A percentile compares a stretch with the other conserved stretches of the same genome.
phyloP scores from a whole-genome alignment of 331 rosid genomes.

The Acacia concinna region DNA sequence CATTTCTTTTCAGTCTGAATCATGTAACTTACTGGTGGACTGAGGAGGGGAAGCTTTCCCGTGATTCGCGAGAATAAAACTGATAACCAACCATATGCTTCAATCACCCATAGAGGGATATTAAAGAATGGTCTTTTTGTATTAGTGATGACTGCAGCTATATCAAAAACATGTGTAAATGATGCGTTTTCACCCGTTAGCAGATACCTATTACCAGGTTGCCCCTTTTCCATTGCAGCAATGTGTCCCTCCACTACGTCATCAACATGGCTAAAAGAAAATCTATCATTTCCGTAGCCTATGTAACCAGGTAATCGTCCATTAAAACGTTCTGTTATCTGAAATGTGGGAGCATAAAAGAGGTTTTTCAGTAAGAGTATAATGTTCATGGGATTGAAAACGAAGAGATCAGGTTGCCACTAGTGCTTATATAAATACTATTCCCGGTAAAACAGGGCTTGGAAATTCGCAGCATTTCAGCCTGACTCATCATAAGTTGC shows the following conservation, averaged over 20 bases:
- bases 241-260: slow-evolving; percentile 90
- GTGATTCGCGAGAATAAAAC: slow-evolving; percentile 61
- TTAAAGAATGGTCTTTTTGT: slow-evolving; percentile 57
- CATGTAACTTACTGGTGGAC: slow-evolving; percentile 74
- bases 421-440: not conserved
- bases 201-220: slow-evolving; percentile 69
- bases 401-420: not conserved
- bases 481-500: too few species aligned
- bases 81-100: slow-evolving; percentile 67
- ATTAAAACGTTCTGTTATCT: slow-evolving; percentile 76
- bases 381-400: not conserved
- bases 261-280: slow-evolving; percentile 80
- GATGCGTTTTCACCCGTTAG: slow-evolving; percentile 92
- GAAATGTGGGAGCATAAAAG: slow-evolving; percentile 26
- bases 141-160: slow-evolving; percentile 67
- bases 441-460: too few species aligned
- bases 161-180: slow-evolving; percentile 65
- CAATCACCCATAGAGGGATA: slow-evolving; percentile 76
- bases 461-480: too few species aligned
- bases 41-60: slow-evolving; percentile 75
- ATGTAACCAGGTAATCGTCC: slow-evolving; percentile 88
- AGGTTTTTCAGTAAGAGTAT: not conserved
- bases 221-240: slow-evolving; percentile 66
- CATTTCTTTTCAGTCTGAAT: not conserved
- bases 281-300: slow-evolving; percentile 66